These are phyloP conservation scores for Globisporangium uncinulatum DNA, from an alignment of 352 stramenopile species.

Conservation along the genomic window DNA sequence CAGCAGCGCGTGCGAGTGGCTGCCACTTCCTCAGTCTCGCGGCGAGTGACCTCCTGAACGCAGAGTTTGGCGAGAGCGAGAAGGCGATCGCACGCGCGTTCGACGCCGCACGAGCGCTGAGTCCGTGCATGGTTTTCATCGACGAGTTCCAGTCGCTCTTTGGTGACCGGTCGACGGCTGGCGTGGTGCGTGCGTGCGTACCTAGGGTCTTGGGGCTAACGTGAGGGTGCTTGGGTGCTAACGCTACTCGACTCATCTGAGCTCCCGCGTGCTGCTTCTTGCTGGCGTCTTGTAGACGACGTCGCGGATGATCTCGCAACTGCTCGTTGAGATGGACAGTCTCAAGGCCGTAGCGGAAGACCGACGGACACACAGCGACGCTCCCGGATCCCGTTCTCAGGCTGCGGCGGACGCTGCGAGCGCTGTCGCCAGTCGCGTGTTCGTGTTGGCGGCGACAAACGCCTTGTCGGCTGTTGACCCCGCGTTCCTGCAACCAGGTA, in stretches of 20 bases:
- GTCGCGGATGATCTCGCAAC: constrained; percentile 80
- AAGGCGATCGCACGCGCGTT: constrained; percentile 73
- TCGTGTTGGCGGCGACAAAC: constrained; percentile 81
- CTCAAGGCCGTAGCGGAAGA: constrained; percentile 54
- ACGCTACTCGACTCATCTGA: too few relatives aligned
- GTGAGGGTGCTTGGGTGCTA: too few relatives aligned
- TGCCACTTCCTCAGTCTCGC: constrained; percentile 82
- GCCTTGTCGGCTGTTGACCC: constrained; percentile 66
- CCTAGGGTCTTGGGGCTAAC: too few relatives aligned
- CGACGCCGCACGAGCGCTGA: constrained; percentile 59
- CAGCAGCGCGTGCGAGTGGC: constrained; percentile 61
- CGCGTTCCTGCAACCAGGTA: constrained; percentile 78
- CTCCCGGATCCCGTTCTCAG: not conserved
- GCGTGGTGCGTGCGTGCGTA: constrained; percentile 24
- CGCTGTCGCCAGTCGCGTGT: constrained; percentile 40
- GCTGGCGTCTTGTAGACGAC: constrained; percentile 35
- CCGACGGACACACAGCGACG: not conserved
- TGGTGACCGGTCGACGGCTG: constrained; percentile 64
- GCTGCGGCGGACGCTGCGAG: constrained; percentile 5
- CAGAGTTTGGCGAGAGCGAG: constrained; percentile 81
- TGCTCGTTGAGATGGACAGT: constrained; percentile 78
- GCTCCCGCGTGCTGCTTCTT: too few relatives aligned
- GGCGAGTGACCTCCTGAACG: constrained; percentile 75
- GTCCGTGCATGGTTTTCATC: constrained; percentile 85
- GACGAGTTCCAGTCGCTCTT: constrained; percentile 88